A percentile compares a stretch with the other conserved stretches of the same genome.
Evolutionary conservation across 2,329 filamentous ascomycete species (phyloP).

Genomic region (Xylaria sp.): DNA sequence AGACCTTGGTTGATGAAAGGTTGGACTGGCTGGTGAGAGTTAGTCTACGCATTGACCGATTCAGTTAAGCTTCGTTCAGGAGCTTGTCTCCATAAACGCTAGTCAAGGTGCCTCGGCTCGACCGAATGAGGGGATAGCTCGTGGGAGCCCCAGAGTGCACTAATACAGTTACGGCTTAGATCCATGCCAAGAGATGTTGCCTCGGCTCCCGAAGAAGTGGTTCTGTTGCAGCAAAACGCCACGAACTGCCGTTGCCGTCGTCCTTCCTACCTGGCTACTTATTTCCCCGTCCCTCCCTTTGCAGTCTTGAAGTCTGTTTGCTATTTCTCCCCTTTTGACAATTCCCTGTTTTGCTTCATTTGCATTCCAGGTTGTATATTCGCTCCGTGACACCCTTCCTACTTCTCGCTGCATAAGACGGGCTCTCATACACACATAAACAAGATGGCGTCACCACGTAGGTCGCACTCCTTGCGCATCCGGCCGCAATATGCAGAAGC

Average conservation of each 20-base stretch:
- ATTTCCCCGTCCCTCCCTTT: slow-evolving; percentile 11
- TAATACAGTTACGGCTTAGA: slow-evolving; percentile 32
- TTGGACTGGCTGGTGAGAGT: too few relatives aligned
- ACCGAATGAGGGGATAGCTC: slow-evolving; percentile 13
- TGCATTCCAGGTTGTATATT: background rate
- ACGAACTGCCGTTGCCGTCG: slow-evolving; percentile 20
- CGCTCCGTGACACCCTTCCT: background rate
- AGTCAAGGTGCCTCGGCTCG: slow-evolving; percentile 27
- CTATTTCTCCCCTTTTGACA: background rate
- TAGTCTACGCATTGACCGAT: too few relatives aligned
- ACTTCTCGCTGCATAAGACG: background rate
- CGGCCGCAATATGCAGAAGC: slow-evolving; percentile 21
- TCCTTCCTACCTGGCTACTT: slow-evolving; percentile 1
- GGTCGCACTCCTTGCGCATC: slow-evolving; percentile 30
- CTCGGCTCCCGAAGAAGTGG: slow-evolving; percentile 43
- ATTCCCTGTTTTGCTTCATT: background rate
- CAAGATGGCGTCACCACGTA: slow-evolving; percentile 52
- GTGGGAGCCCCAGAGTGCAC: slow-evolving; percentile 3
- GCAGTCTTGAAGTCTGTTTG: slow-evolving; percentile 6
- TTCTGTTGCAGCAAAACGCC: slow-evolving; percentile 15
- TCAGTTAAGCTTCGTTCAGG: background rate
- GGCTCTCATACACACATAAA: slow-evolving; percentile 1
- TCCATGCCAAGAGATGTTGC: slow-evolving; percentile 27
- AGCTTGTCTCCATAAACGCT: background rate
- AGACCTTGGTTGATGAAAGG: too few relatives aligned